Evolutionary conservation across 352 stramenopile genomes (phyloP), one percentile per base, ranked within the genome.

Genomic region (Pythium angustatum): DNA sequence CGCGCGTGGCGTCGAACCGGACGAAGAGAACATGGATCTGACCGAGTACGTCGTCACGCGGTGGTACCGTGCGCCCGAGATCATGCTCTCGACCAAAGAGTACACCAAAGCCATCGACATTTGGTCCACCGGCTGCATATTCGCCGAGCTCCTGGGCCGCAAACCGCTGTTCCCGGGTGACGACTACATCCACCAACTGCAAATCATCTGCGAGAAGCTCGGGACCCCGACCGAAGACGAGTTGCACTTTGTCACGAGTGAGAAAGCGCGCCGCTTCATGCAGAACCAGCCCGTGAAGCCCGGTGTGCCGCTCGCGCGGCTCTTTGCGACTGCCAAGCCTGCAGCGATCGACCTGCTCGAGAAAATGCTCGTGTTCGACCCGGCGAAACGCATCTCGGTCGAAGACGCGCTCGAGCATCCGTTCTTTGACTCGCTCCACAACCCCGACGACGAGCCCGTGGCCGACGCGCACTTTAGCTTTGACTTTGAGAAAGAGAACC

Each of bases 121-220:
- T 65, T 99, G 96, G 96, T 95, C 87, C 15, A 91, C 82, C 4
- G 94, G 94, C 6, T 98, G 94, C 75, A 98, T 98, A 69, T 96
- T 98, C 49, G 91, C 89, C n/a, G 93, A 98, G 68, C 66, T 98
- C 31, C 76, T 98, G 1, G 86, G 84, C 12, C 79, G 88, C 43
- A 96, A 96, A 48, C 89, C 90, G 44, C 78, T 98, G n/a, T 98
- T 98, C 45, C 93, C 90, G 7, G 93, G 93, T 2, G 94, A 99
- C 56, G 97, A 99, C 76, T 99, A 99, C 76, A 99, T 99, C 75
- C 93, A 99, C 76, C 97, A 99, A 78, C 93, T 99, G 47, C 88
- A 97, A 76, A 94, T 98, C 69, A 98, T 98, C 58, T 95, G 85
- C 64, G 88, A 97, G 58, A 94, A 96, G 58, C 80, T 98, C 34